Conservation (phyloP, 1,139 yeast genomes). For the Yamadazyma buinensis region DNA sequence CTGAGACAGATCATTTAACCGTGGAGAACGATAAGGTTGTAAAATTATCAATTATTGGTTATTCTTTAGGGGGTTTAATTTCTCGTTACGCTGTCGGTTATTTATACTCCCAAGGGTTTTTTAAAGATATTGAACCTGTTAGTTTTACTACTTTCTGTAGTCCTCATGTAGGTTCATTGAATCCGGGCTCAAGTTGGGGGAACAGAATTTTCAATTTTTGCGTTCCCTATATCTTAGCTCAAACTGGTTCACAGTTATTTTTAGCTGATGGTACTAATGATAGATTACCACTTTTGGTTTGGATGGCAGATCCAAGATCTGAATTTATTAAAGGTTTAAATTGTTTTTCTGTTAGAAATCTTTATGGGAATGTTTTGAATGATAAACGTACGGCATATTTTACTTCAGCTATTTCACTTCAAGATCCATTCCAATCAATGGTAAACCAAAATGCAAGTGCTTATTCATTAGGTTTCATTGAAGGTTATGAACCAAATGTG, state of each 20-base stretch:
- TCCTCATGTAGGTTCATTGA: slow-evolving; percentile 78
- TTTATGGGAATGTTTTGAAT: slow-evolving; percentile 74
- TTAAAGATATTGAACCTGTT: slow-evolving; percentile 47
- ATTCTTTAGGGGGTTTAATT: slow-evolving; percentile 80
- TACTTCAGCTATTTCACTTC: slow-evolving; percentile 65
- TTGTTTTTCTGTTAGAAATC: slow-evolving; percentile 45
- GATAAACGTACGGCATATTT: slow-evolving; percentile 82
- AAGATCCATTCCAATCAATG: slow-evolving; percentile 58
- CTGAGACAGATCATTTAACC: slow-evolving; percentile 36
- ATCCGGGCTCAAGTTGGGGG: slow-evolving; percentile 51
- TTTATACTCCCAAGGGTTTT: slow-evolving; percentile 50
- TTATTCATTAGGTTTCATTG: slow-evolving; percentile 41
- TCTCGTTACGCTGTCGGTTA: slow-evolving; percentile 76
- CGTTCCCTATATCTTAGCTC: slow-evolving; percentile 62
- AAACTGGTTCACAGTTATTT: slow-evolving; percentile 71
- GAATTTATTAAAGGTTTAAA: slow-evolving; percentile 56
- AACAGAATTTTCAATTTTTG: slow-evolving; percentile 52
- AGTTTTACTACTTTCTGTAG: slow-evolving; percentile 73
- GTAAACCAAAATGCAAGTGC: slow-evolving; percentile 36
- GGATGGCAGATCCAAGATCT: slow-evolving; percentile 63
- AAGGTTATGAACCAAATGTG: slow-evolving; percentile 51
- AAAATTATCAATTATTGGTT: slow-evolving; percentile 70
- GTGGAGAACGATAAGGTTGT: slow-evolving; percentile 28
- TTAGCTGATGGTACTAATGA: slow-evolving; percentile 41
- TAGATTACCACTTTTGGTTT: slow-evolving; percentile 50